phyloP scores from a whole-genome alignment of 345 rosid species.

The Geranium brycei region DNA sequence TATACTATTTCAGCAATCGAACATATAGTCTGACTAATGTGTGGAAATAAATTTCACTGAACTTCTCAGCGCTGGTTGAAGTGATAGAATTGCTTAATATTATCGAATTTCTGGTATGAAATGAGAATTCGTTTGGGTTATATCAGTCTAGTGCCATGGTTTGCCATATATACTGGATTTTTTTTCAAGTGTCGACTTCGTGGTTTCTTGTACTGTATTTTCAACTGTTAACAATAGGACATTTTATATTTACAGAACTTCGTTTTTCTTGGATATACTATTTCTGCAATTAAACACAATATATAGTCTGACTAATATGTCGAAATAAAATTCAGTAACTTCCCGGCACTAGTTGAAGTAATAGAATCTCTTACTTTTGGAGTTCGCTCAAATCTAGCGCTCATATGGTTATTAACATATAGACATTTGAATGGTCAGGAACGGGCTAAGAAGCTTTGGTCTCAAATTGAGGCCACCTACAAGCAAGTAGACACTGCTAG shows the following conservation, averaged over 20 bases:
- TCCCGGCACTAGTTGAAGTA: too few relatives aligned
- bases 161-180: not conserved
- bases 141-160: not conserved
- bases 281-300: not conserved
- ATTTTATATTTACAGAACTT: not conserved
- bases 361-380: too few relatives aligned
- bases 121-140: too few relatives aligned
- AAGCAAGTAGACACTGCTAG: conserved; percentile 81
- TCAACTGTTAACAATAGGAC: not conserved
- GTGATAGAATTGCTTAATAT: too few relatives aligned
- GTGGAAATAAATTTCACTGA: too few relatives aligned
- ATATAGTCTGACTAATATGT: too few relatives aligned
- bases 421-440: conserved; percentile 26
- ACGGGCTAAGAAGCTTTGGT: conserved; percentile 61
- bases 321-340: too few relatives aligned
- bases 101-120: too few relatives aligned
- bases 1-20: not conserved
- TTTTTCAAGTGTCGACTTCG: not conserved
- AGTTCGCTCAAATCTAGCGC: not conserved
- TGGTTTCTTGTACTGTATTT: not conserved
- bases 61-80: too few relatives aligned
- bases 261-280: not conserved
- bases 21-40: too few relatives aligned
- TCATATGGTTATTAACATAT: not conserved
- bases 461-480: conserved; percentile 58